Percentiles rank a stretch among this genome's conserved stretches.
Conservation (phyloP, 257 asterid genomes). For the Knoxia roxburghii region DNA sequence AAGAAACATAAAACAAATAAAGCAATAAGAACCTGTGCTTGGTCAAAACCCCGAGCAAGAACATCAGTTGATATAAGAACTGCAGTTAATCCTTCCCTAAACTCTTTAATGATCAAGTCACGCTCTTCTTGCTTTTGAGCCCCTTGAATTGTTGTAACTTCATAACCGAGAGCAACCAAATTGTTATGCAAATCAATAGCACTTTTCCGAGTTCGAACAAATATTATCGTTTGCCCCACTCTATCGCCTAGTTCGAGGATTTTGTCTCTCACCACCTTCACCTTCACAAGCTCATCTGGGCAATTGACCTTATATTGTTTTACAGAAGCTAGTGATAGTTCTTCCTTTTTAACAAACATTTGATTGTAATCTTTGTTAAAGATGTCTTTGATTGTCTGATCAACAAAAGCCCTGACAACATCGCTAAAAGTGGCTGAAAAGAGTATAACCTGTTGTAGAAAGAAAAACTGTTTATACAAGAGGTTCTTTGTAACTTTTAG, state of each 20-base stretch:
- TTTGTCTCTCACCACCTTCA: conserved; percentile 66
- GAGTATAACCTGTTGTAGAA: conserved; percentile 35
- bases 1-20: not conserved
- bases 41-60: conserved; percentile 96
- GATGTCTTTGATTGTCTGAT: conserved; percentile 34
- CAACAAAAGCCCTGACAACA: conserved; percentile 58
- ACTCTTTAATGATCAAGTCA: conserved; percentile 75
- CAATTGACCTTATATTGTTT: conserved; percentile 71
- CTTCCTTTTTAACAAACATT: conserved; percentile 60
- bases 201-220: conserved; percentile 51
- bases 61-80: conserved; percentile 90
- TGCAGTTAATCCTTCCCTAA: conserved; percentile 80
- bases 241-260: conserved; percentile 84
- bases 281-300: conserved; percentile 83
- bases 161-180: conserved; percentile 57
- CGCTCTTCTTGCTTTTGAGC: conserved; percentile 60
- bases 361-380: conserved; percentile 64
- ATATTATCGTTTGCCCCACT: conserved; percentile 88
- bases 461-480: not conserved
- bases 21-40: conserved; percentile 50
- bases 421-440: conserved; percentile 73
- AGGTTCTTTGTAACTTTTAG: not conserved
- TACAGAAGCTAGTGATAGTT: conserved; percentile 39
- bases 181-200: conserved; percentile 51
- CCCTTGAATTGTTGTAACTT: conserved; percentile 94